Evolutionary conservation across 345 rosid species (phyloP), one percentile per base, ranked within the genome.

Genomic region (Dovyalis caffra): DNA sequence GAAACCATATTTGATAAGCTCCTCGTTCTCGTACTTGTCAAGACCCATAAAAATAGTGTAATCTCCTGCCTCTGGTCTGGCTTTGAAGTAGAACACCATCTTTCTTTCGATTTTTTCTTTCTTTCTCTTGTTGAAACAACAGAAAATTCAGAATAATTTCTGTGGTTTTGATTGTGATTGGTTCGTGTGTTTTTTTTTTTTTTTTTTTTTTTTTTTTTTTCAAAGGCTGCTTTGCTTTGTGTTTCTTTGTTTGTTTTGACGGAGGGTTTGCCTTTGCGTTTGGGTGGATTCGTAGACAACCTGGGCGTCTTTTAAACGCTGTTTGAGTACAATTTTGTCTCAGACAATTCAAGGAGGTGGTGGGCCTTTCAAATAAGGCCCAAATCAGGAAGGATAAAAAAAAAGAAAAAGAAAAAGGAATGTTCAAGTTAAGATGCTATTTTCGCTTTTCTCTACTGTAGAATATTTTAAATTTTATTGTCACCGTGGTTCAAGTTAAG

Each of bases 1-100:
- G 89, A 91, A 91, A 78, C 99, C 98, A 75, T 91, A 95, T 81
- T 87, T 95, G 90, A 95, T 95, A 70, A 95, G 99, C 78, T 95
- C 99, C 79, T 95, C 99, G 90, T 95, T 95, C 91, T 95, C 99
- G 88, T 84, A 78, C 93, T 95, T 95, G 84, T 95, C 99, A 75
- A 95, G 88, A 34, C 99, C 98, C 99, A 95, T 95, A 88, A 95
- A 93, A 73, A 95, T 90, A 75, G 98, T 91, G 94, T 90, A 93
- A 80, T 93, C 99, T 37, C 99, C 99, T 29, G 83, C 95, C 78
- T 95, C 99, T 51, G 98, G 91, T 65, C 99, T 88, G 71, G 89
- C 96, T 77, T 93, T 91, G 91, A 95, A 95, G 96, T 91, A 93
- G 78, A 95, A 89, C 70, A 45, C 51, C 51, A 45, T 45, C 51